These are phyloP conservation scores for Tuber calosporum DNA, from an alignment of 495 filamentous ascomycete genomes.

Conservation along the genomic window DNA sequence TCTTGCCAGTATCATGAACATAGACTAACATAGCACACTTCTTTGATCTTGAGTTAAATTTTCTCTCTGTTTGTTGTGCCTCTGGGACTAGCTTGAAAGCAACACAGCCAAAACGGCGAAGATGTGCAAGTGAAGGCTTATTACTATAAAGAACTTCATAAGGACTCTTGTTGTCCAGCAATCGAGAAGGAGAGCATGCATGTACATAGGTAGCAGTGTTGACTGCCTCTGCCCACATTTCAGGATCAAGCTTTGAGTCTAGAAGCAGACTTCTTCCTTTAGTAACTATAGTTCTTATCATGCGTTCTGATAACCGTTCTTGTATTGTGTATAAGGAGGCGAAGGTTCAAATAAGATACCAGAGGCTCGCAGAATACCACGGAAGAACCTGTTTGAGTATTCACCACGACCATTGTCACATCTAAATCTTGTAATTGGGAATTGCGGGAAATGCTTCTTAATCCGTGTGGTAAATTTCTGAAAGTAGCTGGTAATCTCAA, in stretches of 20 bases:
- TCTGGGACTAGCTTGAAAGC: not conserved
- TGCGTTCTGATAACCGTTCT: not conserved
- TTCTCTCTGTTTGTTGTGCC: not conserved
- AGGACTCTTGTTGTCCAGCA: not conserved
- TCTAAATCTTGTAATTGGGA: conserved; percentile 1
- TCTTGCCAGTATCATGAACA: not conserved
- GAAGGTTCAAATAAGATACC: not conserved
- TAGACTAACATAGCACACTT: not conserved
- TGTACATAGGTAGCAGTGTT: not conserved
- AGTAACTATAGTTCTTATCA: not conserved
- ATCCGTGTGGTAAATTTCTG: not conserved
- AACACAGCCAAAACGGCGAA: not conserved
- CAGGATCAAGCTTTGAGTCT: not conserved
- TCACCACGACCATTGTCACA: conserved; percentile 13
- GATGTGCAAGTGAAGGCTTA: not conserved
- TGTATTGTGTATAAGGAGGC: not conserved
- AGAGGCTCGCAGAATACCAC: not conserved
- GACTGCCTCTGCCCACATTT: not conserved
- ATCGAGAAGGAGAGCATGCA: not conserved
- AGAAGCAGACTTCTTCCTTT: not conserved
- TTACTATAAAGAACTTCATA: not conserved
- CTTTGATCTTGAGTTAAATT: not conserved
- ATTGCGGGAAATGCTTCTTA: not conserved
- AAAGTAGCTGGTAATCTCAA: not conserved
- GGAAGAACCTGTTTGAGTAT: conserved; percentile 9